Percentiles rank a stretch among this genome's conserved stretches.
phyloP scores from a whole-genome alignment of 495 filamentous ascomycete genomes.

The Eremomyces bilateralis region DNA sequence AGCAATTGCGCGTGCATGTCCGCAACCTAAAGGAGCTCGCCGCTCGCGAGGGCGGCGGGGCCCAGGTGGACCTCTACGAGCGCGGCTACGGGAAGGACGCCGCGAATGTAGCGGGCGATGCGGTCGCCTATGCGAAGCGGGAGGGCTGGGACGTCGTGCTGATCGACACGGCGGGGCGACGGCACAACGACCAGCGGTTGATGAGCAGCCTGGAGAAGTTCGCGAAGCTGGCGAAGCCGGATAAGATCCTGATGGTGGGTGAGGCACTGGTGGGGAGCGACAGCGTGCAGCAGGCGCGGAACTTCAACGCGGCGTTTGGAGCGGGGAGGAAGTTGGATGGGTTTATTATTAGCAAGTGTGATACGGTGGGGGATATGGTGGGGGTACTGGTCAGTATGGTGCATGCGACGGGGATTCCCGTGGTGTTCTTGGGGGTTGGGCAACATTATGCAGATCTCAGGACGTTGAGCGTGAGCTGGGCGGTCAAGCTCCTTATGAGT shows the following conservation, averaged over 20 bases:
- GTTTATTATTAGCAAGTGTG: constrained; percentile 96
- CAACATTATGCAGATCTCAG: constrained; percentile 94
- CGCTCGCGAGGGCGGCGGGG: constrained; percentile 59
- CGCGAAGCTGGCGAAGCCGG: constrained; percentile 79
- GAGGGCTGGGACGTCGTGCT: constrained; percentile 79
- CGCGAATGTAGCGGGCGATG: constrained; percentile 83
- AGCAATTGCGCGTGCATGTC: constrained; percentile 87
- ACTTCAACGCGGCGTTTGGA: constrained; percentile 88
- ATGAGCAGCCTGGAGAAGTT: constrained; percentile 96
- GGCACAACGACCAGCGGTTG: constrained; percentile 85
- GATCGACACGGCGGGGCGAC: constrained; percentile 85
- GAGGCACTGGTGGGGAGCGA: constrained; percentile 93
- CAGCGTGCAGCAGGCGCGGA: constrained; percentile 80
- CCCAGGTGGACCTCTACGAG: constrained; percentile 73
- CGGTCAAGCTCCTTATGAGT: constrained; percentile 57
- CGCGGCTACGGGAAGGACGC: constrained; percentile 97
- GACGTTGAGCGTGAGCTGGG: constrained; percentile 82
- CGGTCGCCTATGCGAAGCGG: constrained; percentile 53
- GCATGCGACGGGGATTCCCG: constrained; percentile 86
- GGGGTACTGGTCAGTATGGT: constrained; percentile 94
- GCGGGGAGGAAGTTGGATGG: constrained; percentile 61
- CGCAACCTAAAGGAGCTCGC: constrained; percentile 74
- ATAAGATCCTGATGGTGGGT: constrained; percentile 98
- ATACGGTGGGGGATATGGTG: constrained; percentile 97
- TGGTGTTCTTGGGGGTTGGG: constrained; percentile 82